Evolutionary conservation across 1,139 yeast species (phyloP).

Genomic region (Candida glucosophila): DNA sequence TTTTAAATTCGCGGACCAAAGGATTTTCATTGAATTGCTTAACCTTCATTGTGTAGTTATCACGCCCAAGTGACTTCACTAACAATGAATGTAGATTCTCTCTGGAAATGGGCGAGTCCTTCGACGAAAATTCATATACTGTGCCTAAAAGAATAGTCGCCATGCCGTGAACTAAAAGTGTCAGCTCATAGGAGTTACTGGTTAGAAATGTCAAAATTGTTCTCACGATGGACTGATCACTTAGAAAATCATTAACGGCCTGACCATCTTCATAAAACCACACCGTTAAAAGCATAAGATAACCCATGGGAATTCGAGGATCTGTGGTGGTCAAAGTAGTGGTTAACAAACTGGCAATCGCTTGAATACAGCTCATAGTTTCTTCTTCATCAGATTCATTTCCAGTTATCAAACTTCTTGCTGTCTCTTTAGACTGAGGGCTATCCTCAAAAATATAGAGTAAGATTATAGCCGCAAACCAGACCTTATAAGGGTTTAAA

Average conservation of each 20-base stretch:
- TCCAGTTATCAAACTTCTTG: constrained; percentile 56
- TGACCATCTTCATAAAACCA: constrained; percentile 76
- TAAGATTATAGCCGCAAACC: constrained; percentile 74
- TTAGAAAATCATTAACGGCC: constrained; percentile 71
- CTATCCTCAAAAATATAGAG: constrained; percentile 55
- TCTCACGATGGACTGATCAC: constrained; percentile 57
- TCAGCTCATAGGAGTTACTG: constrained; percentile 49
- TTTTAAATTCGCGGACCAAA: constrained; percentile 49
- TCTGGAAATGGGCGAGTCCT: constrained; percentile 63
- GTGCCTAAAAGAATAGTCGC: constrained; percentile 67
- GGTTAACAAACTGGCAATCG: constrained; percentile 67
- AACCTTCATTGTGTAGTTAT: constrained; percentile 67
- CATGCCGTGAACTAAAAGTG: constrained; percentile 65
- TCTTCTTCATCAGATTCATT: constrained; percentile 65
- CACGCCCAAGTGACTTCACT: constrained; percentile 67
- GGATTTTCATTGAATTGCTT: constrained; percentile 61
- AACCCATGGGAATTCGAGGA: constrained; percentile 72
- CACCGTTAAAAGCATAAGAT: constrained; percentile 61
- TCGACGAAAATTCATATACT: constrained; percentile 72
- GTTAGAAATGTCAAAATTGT: constrained; percentile 62
- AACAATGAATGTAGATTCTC: constrained; percentile 54
- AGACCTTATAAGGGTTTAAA: constrained; percentile 76
- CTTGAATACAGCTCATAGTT: constrained; percentile 65
- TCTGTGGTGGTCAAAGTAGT: constrained; percentile 59
- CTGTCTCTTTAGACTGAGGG: constrained; percentile 41